A percentile compares a stretch with the other conserved stretches of the same genome.
phyloP scores from a whole-genome alignment of 768 basidiomycete species.

The Rhodotorula kratochvilovae region DNA sequence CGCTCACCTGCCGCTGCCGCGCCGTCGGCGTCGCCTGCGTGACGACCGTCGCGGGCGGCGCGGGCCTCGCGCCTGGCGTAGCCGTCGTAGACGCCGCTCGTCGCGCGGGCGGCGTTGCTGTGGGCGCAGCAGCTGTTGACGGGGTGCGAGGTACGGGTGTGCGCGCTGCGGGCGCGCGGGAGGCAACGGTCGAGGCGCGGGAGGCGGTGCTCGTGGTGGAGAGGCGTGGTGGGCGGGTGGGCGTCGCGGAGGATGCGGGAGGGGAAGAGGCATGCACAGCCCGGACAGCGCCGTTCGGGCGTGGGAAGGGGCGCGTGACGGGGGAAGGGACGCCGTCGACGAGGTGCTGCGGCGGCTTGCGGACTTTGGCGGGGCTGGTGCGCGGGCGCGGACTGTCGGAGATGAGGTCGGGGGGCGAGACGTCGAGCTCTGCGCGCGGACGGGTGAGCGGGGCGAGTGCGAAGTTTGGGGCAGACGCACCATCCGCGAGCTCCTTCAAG shows the following conservation, averaged over 20 bases:
- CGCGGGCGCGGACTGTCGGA: constrained; percentile 38
- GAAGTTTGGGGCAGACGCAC: constrained; percentile 52
- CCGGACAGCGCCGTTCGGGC: neutral
- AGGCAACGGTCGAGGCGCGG: neutral
- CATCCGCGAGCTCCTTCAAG: constrained; percentile 76
- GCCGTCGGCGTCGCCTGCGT: too few species aligned
- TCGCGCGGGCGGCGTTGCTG: too few species aligned
- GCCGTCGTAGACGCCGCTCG: neutral
- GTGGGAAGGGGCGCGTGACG: neutral
- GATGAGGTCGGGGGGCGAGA: constrained; percentile 68
- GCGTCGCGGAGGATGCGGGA: neutral
- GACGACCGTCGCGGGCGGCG: neutral
- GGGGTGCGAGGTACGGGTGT: too few species aligned
- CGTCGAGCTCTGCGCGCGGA: constrained; percentile 57
- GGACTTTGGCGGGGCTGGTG: neutral
- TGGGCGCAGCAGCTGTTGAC: too few species aligned
- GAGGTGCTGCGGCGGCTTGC: neutral
- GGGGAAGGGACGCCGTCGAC: neutral
- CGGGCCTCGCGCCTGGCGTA: too few species aligned
- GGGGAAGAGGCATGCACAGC: neutral
- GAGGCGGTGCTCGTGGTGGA: neutral
- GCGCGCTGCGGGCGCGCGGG: too few species aligned
- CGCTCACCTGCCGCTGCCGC: neutral
- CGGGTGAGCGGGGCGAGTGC: neutral
- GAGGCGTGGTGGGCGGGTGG: neutral